Conservation (phyloP, 169 alveolate species). For the Eimeria maxima region DNA sequence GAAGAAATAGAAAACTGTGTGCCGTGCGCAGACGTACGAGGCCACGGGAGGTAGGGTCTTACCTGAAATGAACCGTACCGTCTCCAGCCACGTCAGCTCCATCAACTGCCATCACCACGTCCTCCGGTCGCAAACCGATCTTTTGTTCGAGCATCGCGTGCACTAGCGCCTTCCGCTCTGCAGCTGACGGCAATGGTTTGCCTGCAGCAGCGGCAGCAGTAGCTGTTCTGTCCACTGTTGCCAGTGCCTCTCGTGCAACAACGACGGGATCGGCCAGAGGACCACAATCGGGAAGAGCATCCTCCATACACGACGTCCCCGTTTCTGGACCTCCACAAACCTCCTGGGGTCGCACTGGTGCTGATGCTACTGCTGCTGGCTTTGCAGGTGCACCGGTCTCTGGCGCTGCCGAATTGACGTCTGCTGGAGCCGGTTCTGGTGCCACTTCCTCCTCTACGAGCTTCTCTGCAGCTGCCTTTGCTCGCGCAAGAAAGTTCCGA, state of each 20-base stretch:
- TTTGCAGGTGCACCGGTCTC: conserved; percentile 5
- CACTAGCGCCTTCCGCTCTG: conserved; percentile 39
- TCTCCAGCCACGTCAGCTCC: conserved; percentile 91
- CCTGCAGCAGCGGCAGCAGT: conserved; percentile 62
- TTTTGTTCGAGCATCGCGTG: conserved; percentile 13
- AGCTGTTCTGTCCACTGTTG: conserved; percentile 31
- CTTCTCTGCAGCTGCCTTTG: conserved; percentile 55
- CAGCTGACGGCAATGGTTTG: conserved; percentile 36
- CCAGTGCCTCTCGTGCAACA: conserved; percentile 41
- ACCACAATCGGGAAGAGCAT: not conserved
- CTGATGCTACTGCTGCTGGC: not conserved
- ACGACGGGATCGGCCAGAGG: conserved; percentile 41
- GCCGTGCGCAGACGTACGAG: not conserved
- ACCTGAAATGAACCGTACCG: conserved; percentile 91
- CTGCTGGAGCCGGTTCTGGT: not conserved
- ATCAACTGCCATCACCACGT: conserved; percentile 89
- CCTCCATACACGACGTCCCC: not conserved
- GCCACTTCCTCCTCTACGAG: not conserved
- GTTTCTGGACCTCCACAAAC: not conserved
- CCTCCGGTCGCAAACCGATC: conserved; percentile 83
- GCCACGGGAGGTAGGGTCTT: conserved; percentile 25
- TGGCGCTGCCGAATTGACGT: not conserved
- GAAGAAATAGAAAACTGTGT: not conserved
- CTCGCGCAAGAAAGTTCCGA: conserved; percentile 27
- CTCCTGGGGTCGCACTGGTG: not conserved